A percentile compares a stretch with the other conserved stretches of the same genome.
Conservation (phyloP, 768 basidiomycete genomes). For the Russula ochroleuca region DNA sequence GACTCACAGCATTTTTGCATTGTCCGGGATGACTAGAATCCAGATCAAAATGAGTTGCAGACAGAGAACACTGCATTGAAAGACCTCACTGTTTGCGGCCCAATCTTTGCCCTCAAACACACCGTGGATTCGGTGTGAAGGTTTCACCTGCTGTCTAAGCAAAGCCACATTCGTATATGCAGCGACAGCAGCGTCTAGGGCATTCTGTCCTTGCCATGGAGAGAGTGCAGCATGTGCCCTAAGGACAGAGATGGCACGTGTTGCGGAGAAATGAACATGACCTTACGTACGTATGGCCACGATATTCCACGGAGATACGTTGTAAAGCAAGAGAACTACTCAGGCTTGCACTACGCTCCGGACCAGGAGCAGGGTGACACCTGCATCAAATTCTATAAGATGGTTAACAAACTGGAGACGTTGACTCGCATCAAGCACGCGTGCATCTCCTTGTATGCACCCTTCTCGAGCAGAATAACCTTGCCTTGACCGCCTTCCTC, state of each 20-base stretch:
- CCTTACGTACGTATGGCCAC: constrained; percentile 60
- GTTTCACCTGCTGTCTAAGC: constrained; percentile 76
- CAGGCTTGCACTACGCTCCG: constrained; percentile 61
- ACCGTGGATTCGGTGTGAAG: constrained; percentile 75
- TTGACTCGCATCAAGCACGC: constrained; percentile 63
- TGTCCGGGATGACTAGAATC: constrained; percentile 71
- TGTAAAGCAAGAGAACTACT: constrained; percentile 61
- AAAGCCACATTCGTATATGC: constrained; percentile 77
- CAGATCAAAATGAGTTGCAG: neutral
- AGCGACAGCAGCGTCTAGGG: constrained; percentile 82
- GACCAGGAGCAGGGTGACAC: constrained; percentile 82
- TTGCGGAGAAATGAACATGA: neutral
- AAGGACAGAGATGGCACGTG: neutral
- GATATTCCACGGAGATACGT: constrained; percentile 57
- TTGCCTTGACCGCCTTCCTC: constrained; percentile 81
- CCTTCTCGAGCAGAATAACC: constrained; percentile 58
- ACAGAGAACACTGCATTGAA: neutral
- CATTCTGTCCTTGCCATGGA: constrained; percentile 83
- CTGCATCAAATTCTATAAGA: constrained; percentile 35
- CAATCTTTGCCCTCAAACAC: constrained; percentile 72
- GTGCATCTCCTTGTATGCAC: constrained; percentile 72
- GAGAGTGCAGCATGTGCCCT: constrained; percentile 76
- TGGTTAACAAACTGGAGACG: neutral
- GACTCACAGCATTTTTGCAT: constrained; percentile 63
- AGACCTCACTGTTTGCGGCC: constrained; percentile 60